phyloP scores from a whole-genome alignment of 2,329 filamentous ascomycete genomes.

The Apiospora aurea region DNA sequence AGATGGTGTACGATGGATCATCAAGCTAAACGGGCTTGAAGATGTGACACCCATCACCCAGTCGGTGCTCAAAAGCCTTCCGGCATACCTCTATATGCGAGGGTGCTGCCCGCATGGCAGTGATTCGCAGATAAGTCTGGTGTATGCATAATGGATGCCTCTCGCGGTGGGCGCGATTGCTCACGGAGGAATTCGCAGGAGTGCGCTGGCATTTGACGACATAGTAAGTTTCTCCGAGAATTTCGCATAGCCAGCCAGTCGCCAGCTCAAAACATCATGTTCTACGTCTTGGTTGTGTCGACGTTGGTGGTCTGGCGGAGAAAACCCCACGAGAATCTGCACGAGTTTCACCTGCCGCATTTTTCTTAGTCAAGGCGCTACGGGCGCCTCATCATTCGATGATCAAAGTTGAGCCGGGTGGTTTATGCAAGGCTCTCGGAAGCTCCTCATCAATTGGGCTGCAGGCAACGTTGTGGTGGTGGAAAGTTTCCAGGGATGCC shows the following conservation, averaged over 20 bases:
- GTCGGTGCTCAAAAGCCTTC: too few species aligned
- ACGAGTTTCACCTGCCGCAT: conserved; percentile 13
- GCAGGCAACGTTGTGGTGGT: neutral
- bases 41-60: neutral
- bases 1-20: neutral
- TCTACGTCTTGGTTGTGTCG: neutral
- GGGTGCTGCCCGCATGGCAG: neutral
- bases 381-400: neutral
- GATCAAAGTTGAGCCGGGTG: neutral
- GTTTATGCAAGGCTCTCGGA: conserved; percentile 9
- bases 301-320: neutral
- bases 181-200: neutral
- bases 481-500: neutral
- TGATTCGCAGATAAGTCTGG: conserved; percentile 7
- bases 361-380: neutral
- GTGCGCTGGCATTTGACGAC: neutral
- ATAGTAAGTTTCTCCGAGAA: neutral
- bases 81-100: neutral
- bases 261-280: neutral
- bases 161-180: neutral
- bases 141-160: neutral
- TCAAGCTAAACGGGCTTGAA: neutral
- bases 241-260: neutral
- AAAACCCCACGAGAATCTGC: neutral
- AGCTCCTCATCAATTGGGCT: neutral